Evolutionary conservation across 1,284 basidiomycete species (phyloP), one percentile per base, ranked within the genome.

Genomic region (Neonothopanus nambi): DNA sequence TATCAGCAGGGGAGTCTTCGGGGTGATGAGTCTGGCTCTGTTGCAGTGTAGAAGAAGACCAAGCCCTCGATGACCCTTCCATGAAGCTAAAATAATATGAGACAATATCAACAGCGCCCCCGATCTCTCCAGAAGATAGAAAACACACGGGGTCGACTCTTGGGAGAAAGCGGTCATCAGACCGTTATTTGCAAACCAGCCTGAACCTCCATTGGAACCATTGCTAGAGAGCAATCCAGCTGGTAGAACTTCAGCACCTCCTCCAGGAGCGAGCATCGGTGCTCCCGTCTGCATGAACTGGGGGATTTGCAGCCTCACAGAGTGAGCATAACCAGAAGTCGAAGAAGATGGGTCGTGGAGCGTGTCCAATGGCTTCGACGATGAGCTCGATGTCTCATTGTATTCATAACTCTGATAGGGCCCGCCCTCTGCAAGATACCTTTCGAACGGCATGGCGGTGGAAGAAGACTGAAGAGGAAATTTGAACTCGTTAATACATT

Each of bases 161-260:
- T 5, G 18, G 3, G 37, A n/a, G 36, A 47, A 42, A 46, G 39
- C 44, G 12, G 38, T 26, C 15, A 42, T 43, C 59, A 78, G 78
- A 15, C 76, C 75, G 39, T 70, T 74, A 55, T 78, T 78, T 11
- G 70, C 56, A 45, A 80, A 71, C 82, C 83, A 85, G 9, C 72
- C 62, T n/a, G 73, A 73, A 50, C 66, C 63, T 39, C 69, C 57
- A 15, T 41, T 6, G 26, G 24, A 20, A 33, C 12, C 68, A 61
- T 55, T 65, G 58, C 54, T 69, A 48, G 58, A 63, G 37, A 78
- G 66, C 51, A 80, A 67, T 36, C 77, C 73, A 6, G 73, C 70
- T 1, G 82, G 78, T 15, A 88, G 63, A 9, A 85, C 80, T 65
- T 89, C 87, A 11, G 82, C 86, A 42, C 87, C 86, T 33, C 87